Base-by-base conservation (phyloP, 179 eudicot species). In the Silene coronaria region DNA sequence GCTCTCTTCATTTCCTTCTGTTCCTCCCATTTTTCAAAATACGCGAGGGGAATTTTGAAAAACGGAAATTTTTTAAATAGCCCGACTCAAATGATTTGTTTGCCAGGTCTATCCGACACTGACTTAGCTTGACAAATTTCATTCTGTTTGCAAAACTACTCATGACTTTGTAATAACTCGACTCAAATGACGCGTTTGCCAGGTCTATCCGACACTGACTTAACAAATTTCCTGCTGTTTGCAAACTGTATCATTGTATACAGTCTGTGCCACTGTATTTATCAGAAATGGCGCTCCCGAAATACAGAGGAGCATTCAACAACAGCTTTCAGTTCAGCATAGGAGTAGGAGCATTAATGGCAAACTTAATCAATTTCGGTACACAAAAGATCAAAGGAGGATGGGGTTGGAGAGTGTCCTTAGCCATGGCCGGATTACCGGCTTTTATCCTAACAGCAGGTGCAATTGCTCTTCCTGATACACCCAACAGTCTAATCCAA, bases 221-320 rank as follows among this genome's bases (percentile, higher is more conserved):
- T 10, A 42, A 11, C 45, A 11, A 42, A 42, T 42, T 42, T 42
- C 48, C 0, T 42, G 48, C 48, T 42, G 48, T 42, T 2, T 42
- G 48, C 48, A 42, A 4, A 62, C 5, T 6, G 42, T 12, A 21
- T 61, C 14, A n/a, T 62, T 13, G 16, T 60, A 27, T 75, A 58
- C 73, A 82, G 85, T 73, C 85, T 32, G 85, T 79, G 12, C 85
- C 85, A 21, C 71, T 82, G 16, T 82, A 82, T 61, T 59, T 82
- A 22, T 82, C 85, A 75, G 85, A 82, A 71, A 82, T 82, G 82
- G 85, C 85, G 36, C 85, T 79, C 6, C 70, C 85, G 17, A 80
- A 72, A 27, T 67, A 79, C 57, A 73, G 82, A 67, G 85, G 85
- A 79, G 85, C 85, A 75, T 82, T 82, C 64, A 82, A 68, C 77